Evolutionary conservation across 225 moss, liverwort and hornwort genomes (phyloP).

Genomic region (Pseudoscleropodium purum): DNA sequence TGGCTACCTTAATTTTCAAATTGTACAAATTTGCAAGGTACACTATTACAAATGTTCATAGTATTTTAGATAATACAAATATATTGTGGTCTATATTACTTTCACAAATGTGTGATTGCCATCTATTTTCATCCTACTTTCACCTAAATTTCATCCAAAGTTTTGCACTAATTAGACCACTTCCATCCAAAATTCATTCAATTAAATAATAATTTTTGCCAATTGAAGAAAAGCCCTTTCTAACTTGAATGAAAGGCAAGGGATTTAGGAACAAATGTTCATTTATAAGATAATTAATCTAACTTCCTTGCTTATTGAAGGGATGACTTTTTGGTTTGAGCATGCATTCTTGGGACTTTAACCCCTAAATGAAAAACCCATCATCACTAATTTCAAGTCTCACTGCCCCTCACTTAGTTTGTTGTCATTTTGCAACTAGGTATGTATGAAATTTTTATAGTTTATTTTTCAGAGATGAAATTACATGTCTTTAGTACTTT

Average conservation of each 20-base stretch:
- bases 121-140: not conserved
- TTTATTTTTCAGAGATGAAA: too few species aligned
- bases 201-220: not conserved
- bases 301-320: not conserved
- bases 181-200: not conserved
- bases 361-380: too few species aligned
- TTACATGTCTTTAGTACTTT: too few species aligned
- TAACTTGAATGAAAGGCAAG: rapidly evolving
- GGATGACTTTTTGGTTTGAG: too few species aligned
- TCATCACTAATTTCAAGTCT: too few species aligned
- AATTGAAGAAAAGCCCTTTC: not conserved
- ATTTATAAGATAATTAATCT: not conserved
- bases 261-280: not conserved
- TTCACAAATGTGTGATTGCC: not conserved
- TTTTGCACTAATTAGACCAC: not conserved
- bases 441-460: too few species aligned
- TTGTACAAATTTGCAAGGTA: not conserved
- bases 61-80: not conserved
- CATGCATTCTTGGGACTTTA: rapidly evolving
- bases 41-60: not conserved
- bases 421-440: too few species aligned
- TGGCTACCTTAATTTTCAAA: rapidly evolving
- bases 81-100: not conserved
- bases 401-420: too few species aligned
- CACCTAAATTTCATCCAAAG: not conserved